Evolutionary conservation across 1,284 basidiomycete species (phyloP), one percentile per base, ranked within the genome.

Genomic region (Heliocybe sulcata): DNA sequence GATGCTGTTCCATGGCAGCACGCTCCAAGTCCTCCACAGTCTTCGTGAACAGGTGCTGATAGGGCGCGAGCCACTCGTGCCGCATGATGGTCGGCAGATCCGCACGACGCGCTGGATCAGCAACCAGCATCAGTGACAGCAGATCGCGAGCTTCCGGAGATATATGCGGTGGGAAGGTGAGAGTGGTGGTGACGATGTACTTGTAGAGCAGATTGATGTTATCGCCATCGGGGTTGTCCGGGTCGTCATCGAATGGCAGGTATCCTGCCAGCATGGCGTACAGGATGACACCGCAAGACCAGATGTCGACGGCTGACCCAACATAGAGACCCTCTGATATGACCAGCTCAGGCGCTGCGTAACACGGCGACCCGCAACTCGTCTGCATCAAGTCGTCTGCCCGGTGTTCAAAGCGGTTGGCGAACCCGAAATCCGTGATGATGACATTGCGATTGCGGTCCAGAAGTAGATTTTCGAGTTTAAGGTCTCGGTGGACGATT

Each of bases 201-300:
- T 92, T 94, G 85, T 99, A 99, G 52, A 99, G 77, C n/a, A 98
- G 79, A 68, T 98, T 99, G 79, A 99, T 99, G 74, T 99, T 99
- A 76, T 99, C 95, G 56, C 97, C 97, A 60, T 99, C 97, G 2
- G 97, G 97, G 70, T 99, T 99, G 29, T 88, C 89, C 1, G 97
- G 97, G 72, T 99, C 97, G 69, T 99, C 97, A 71, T 99, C 97
- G 70, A 98, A 99, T n/a, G 97, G 97, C 29, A 99, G 85, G 68
- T 99, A 99, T 8, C 97, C 97, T 1, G 96, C 94, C 11, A 99
- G 83, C 96, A 99, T 99, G 55, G 97, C 97, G 69, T 98, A 99
- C 4, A 99, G 81, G 63, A 99, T 99, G 60, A 99, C 97, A 59
- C 97, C 97, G 64, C 97, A 99, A 12, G 90, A 94, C 97, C 97